phyloP scores from a whole-genome alignment of 441 rosid species.

The Manihot esculenta region DNA sequence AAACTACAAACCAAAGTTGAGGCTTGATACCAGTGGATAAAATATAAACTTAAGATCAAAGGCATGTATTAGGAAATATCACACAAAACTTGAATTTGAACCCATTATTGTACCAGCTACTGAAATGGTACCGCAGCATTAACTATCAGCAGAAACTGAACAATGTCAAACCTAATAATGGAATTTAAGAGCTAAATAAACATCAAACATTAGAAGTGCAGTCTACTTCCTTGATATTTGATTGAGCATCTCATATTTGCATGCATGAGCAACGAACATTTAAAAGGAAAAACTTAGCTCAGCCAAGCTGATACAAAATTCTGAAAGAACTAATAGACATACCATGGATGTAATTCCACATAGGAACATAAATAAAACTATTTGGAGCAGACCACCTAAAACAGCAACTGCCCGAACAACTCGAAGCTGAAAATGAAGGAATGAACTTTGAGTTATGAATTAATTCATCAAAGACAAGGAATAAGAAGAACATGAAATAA shows the following conservation, averaged over 20 bases:
- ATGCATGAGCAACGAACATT: background rate
- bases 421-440: constrained; percentile 62
- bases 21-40: background rate
- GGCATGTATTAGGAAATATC: background rate
- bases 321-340: constrained; percentile 26
- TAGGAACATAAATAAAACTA: constrained; percentile 85
- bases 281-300: background rate
- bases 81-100: background rate
- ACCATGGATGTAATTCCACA: constrained; percentile 83
- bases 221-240: background rate
- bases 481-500: constrained; percentile 15
- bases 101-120: background rate
- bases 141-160: background rate
- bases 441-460: constrained; percentile 10
- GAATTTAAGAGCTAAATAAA: background rate
- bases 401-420: constrained; percentile 94
- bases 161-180: background rate
- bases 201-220: too few species aligned
- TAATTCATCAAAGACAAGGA: constrained; percentile 10
- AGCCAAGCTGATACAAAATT: background rate
- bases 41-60: background rate
- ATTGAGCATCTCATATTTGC: background rate
- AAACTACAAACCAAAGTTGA: background rate
- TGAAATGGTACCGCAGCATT: background rate
- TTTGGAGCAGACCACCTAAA: constrained; percentile 89